Percentiles rank a stretch among this genome's conserved stretches.
phyloP scores from a whole-genome alignment of 2,329 filamentous ascomycete species.

The Pyricularia pennisetigena region DNA sequence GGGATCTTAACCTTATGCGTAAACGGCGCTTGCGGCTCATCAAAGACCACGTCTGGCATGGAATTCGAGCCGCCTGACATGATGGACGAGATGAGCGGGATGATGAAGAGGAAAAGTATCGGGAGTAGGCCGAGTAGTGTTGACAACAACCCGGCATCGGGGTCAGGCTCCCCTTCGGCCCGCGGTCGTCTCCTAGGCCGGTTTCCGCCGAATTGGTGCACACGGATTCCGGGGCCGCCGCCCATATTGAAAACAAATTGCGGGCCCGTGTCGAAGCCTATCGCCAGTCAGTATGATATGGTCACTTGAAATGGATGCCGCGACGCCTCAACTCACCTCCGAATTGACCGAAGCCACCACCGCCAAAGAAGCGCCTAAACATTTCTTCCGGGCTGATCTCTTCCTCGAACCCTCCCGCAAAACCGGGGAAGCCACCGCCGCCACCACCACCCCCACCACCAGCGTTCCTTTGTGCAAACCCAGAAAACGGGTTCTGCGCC shows the following conservation, averaged over 20 bases:
- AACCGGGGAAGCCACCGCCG: constrained; percentile 36
- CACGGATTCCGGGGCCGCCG: constrained; percentile 80
- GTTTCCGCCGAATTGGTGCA: constrained; percentile 88
- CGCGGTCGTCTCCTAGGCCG: constrained; percentile 68
- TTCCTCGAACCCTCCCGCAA: constrained; percentile 61
- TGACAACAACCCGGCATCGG: constrained; percentile 39
- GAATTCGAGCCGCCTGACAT: constrained; percentile 50
- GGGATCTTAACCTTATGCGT: constrained; percentile 43
- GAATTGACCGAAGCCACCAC: constrained; percentile 50
- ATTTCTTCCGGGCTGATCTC: constrained; percentile 95
- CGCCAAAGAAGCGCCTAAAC: constrained; percentile 94
- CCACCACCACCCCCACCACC: constrained; percentile 43
- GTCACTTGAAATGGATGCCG: not conserved
- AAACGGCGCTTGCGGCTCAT: constrained; percentile 58
- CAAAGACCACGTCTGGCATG: constrained; percentile 67
- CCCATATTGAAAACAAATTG: constrained; percentile 95
- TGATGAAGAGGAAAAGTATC: constrained; percentile 79
- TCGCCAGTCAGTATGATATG: not conserved
- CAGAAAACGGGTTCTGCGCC: constrained; percentile 53
- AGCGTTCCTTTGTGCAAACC: constrained; percentile 39
- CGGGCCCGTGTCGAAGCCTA: constrained; percentile 65
- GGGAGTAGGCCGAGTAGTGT: constrained; percentile 71
- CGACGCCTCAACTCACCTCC: not conserved
- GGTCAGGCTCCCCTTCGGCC: constrained; percentile 41
- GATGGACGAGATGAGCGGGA: constrained; percentile 72